Percentiles rank a stretch among this genome's conserved stretches.
phyloP scores from a whole-genome alignment of 1,284 basidiomycete species.

The Cryptococcus jaspeensis region DNA sequence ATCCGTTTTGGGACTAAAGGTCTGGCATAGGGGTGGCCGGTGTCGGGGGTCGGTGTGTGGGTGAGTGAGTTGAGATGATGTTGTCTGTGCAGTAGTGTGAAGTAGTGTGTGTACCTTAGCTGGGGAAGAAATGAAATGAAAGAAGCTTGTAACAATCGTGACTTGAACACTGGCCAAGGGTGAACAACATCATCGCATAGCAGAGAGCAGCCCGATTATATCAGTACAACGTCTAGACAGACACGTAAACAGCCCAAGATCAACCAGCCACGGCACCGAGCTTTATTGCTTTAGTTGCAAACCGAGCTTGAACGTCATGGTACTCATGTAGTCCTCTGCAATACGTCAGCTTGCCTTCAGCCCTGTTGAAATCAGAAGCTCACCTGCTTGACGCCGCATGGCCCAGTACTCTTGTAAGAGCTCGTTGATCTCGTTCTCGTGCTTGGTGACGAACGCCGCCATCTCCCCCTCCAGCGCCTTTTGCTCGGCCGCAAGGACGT shows the following conservation, averaged over 20 bases:
- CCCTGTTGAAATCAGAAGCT: too few species aligned
- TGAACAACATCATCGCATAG: background rate
- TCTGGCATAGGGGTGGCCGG: background rate
- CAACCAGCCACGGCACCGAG: background rate
- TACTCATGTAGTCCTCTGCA: slow-evolving; percentile 49
- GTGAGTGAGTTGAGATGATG: background rate
- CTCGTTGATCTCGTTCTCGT: slow-evolving; percentile 70
- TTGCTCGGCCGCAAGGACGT: slow-evolving; percentile 30
- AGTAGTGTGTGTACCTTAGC: background rate
- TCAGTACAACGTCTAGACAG: background rate
- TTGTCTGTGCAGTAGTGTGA: background rate
- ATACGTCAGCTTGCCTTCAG: slow-evolving; percentile 1
- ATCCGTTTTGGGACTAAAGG: background rate
- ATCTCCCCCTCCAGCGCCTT: slow-evolving; percentile 57
- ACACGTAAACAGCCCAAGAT: background rate
- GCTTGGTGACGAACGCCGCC: slow-evolving; percentile 66
- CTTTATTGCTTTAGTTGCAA: slow-evolving; percentile 17
- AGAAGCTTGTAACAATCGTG: too few species aligned
- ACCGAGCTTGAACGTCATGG: slow-evolving; percentile 43
- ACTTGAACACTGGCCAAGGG: too few species aligned
- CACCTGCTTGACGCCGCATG: slow-evolving; percentile 73
- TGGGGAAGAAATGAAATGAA: slow-evolving; percentile 1
- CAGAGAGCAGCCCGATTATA: background rate
- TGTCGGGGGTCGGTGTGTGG: background rate
- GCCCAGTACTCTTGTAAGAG: slow-evolving; percentile 77